Evolutionary conservation across 2,329 filamentous ascomycete species (phyloP), one percentile per base, ranked within the genome.

Genomic region (Monosporascus sp.): DNA sequence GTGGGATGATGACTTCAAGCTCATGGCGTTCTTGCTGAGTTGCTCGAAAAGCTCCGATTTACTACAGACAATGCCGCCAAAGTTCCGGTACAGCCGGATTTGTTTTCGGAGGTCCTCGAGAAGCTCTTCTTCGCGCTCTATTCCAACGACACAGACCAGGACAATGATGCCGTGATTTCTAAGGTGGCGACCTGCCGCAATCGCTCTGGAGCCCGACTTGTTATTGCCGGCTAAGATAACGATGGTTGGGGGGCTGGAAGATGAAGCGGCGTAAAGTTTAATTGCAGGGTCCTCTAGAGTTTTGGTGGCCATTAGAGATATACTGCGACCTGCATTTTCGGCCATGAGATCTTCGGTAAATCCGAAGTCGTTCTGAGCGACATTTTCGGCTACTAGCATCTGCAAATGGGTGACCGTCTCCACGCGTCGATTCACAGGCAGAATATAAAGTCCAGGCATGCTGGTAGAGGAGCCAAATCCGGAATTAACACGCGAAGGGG

Each of bases 141-240:
- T 84, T 0, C 91, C 90, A 3, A 96, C 84, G 7, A 97, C 79
- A 55, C 90, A 94, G 6, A 96, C 79, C 46, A 95, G 82, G 38
- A 96, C 85, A 52, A 90, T 86, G 51, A 90, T 76, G 20, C 89
- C 88, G 58, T 92, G 89, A 65, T 92, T 93, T 49, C 89, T 84
- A 8, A 97, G 80, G 68, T 97, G 92, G 5, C 94, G 84, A 27
- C 87, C 91, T 4, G 91, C 91, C 15, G 90, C 89, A 50, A 97
- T 79, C 3, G 91, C 90, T 54, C 93, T 82, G 38, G 89, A 86
- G 39, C 93, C 92, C 1, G 87, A 91, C 60, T 90, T 90, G 70
- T 96, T 93, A 69, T 97, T 97, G n/a, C 94, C 93, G 0, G 90
- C 92, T n/a, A 97, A 78, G 6, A 97, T 83, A 22, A 96, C 84